These are phyloP conservation scores for Ambrosiella xylebori DNA, from an alignment of 2,329 filamentous ascomycete species.

Conservation along the genomic window DNA sequence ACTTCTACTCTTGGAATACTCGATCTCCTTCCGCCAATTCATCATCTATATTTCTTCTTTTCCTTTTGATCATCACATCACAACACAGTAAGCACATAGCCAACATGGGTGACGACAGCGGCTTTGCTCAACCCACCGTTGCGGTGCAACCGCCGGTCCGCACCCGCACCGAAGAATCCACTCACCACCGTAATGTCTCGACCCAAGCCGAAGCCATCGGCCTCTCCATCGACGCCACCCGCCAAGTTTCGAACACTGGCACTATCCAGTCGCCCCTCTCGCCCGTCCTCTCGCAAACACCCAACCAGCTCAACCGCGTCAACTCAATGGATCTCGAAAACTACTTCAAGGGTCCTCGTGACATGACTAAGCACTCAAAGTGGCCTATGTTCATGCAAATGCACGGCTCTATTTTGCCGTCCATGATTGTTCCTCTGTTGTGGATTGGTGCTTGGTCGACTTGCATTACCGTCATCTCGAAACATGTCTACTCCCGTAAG, in stretches of 20 bases:
- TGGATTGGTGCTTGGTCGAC: constrained; percentile 50
- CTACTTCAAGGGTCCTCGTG: constrained; percentile 36
- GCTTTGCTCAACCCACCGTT: constrained; percentile 1
- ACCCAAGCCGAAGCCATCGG: constrained; percentile 8
- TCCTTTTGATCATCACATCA: neutral
- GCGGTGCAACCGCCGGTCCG: constrained; percentile 5
- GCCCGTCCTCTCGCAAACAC: constrained; percentile 10
- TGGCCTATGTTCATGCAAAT: constrained; percentile 59
- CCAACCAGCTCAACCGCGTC: constrained; percentile 10
- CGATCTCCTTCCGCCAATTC: neutral
- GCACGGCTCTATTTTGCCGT: constrained; percentile 58
- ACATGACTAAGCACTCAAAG: constrained; percentile 58
- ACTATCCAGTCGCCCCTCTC: constrained; percentile 9
- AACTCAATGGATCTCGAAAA: constrained; percentile 14
- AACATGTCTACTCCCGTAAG: constrained; percentile 21
- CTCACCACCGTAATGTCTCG: constrained; percentile 6
- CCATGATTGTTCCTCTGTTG: constrained; percentile 52
- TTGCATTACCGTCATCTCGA: constrained; percentile 39
- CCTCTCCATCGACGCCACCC: constrained; percentile 9
- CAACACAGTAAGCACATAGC: neutral
- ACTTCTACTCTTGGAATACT: neutral
- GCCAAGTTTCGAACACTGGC: constrained; percentile 5
- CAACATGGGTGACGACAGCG: constrained; percentile 9
- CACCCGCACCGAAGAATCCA: constrained; percentile 6
- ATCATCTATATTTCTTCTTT: neutral